phyloP scores from a whole-genome alignment of 441 rosid species.

The Corymbia calophylla region DNA sequence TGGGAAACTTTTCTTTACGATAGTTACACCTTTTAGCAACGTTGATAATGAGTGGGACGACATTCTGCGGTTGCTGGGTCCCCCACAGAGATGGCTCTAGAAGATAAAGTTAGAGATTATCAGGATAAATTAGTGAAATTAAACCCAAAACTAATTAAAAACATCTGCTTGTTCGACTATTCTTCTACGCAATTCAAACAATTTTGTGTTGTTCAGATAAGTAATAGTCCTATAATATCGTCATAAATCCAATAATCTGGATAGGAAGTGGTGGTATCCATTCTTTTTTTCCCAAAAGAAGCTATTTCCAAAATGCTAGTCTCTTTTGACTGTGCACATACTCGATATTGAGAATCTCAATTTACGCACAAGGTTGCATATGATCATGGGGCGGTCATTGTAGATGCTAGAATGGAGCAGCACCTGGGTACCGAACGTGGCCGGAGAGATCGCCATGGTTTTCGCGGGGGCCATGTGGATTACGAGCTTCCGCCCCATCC shows the following conservation, averaged over 20 bases:
- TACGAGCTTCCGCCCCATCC: slow-evolving; percentile 21
- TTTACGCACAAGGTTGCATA: not conserved
- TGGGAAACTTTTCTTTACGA: not conserved
- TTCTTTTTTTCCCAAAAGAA: not conserved
- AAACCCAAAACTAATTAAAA: not conserved
- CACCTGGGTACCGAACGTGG: slow-evolving; percentile 26
- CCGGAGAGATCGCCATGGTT: slow-evolving; percentile 35
- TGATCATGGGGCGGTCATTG: not conserved
- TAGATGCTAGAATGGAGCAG: slow-evolving; percentile 42
- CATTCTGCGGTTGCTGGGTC: not conserved
- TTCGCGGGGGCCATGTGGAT: slow-evolving; percentile 41
- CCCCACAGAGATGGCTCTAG: not conserved
- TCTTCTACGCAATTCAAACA: not conserved
- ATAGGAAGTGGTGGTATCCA: not conserved
- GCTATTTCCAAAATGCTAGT: not conserved
- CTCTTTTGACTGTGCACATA: not conserved
- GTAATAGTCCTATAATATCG: not conserved
- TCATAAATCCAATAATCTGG: not conserved
- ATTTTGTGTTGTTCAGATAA: not conserved
- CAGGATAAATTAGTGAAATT: not conserved
- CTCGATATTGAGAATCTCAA: not conserved
- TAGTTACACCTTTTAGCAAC: not conserved
- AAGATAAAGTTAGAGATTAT: not conserved
- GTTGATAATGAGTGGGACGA: not conserved
- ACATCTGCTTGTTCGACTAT: not conserved